Conservation (phyloP, 2,329 filamentous ascomycete species). For the Xylaria sp. region DNA sequence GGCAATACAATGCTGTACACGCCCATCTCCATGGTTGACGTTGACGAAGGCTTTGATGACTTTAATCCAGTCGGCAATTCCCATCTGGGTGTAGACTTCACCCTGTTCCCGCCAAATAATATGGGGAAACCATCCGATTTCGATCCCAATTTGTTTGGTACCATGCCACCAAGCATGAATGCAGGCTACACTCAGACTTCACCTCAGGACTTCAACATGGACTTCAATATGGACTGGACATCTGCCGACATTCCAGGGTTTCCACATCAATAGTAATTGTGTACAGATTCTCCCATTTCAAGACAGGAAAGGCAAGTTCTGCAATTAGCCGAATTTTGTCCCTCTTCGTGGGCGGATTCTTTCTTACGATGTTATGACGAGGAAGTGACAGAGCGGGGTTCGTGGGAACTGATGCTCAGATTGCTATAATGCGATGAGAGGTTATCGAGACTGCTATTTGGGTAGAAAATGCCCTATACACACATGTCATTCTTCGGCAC, state of each 20-base stretch:
- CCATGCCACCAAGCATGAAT: slow-evolving; percentile 60
- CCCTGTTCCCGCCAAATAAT: slow-evolving; percentile 62
- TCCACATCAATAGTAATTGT: slow-evolving; percentile 32
- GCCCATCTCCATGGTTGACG: slow-evolving; percentile 67
- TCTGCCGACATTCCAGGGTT: slow-evolving; percentile 40
- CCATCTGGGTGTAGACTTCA: slow-evolving; percentile 68
- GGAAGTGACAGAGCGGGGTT: slow-evolving; percentile 32
- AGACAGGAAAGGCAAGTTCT: neutral
- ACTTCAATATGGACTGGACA: slow-evolving; percentile 49
- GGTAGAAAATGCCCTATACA: slow-evolving; percentile 36
- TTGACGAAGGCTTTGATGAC: slow-evolving; percentile 74
- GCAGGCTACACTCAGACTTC: slow-evolving; percentile 63
- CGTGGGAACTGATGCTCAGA: slow-evolving; percentile 36
- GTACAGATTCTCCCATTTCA: neutral
- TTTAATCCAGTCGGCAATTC: slow-evolving; percentile 53
- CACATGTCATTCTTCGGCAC: slow-evolving; percentile 23
- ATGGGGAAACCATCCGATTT: slow-evolving; percentile 55
- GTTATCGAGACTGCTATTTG: slow-evolving; percentile 30
- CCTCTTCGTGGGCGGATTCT: slow-evolving; percentile 7
- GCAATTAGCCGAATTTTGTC: slow-evolving; percentile 1
- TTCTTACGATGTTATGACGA: slow-evolving; percentile 46
- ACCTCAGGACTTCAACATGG: slow-evolving; percentile 58
- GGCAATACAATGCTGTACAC: slow-evolving; percentile 75
- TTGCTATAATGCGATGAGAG: slow-evolving; percentile 35
- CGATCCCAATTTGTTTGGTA: slow-evolving; percentile 57